Evolutionary conservation across 345 rosid genomes (phyloP).

Genomic region (Ceriops decandra): DNA sequence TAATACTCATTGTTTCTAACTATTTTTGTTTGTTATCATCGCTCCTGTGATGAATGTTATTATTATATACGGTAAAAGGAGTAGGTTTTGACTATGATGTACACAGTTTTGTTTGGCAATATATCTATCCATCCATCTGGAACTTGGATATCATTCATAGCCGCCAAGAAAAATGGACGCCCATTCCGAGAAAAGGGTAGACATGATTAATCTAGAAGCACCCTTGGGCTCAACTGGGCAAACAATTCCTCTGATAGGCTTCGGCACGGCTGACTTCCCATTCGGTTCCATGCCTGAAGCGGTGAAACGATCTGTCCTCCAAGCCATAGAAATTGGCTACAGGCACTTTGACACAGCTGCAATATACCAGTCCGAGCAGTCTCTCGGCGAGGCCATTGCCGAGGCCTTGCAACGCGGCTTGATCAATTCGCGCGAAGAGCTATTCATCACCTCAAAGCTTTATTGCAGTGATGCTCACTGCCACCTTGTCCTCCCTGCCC

Average conservation of each 20-base stretch:
- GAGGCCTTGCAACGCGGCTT: constrained; percentile 45
- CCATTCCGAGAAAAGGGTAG: no score
- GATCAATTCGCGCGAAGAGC: constrained; percentile 39
- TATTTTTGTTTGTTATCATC: no score
- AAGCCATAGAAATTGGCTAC: constrained; percentile 49
- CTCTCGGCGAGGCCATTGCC: constrained; percentile 48
- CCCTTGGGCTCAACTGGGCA: neutral
- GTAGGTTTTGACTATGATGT: no score
- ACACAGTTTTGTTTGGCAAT: no score
- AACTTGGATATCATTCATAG: no score
- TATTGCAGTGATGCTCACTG: constrained; percentile 51
- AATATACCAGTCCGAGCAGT: constrained; percentile 44
- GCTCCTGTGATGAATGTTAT: no score
- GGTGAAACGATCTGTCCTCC: constrained; percentile 14
- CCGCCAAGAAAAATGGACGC: no score
- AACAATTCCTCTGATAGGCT: neutral
- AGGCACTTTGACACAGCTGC: constrained; percentile 75
- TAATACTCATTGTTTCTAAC: no score
- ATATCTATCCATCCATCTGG: no score
- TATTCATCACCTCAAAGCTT: constrained; percentile 64
- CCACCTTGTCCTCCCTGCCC: constrained; percentile 49
- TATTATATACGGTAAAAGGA: no score
- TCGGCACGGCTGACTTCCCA: neutral
- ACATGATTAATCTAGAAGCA: neutral
- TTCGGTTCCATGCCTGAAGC: neutral